Evolutionary conservation across 1,139 yeast genomes (phyloP), one percentile per base, ranked within the genome.

Genomic region (Suhomyces wounanorum): DNA sequence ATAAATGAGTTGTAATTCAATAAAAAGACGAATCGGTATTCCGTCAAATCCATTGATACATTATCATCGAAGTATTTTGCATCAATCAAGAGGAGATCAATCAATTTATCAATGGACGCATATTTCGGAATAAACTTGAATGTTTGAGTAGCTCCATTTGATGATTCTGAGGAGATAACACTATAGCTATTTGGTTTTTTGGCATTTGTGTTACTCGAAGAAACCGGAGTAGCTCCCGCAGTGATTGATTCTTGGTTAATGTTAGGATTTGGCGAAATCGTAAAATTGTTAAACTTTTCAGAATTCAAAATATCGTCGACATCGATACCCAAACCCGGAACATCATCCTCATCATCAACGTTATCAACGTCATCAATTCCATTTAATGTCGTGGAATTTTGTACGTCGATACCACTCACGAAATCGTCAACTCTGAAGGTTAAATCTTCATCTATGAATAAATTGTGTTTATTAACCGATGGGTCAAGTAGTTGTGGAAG

Each of bases 261-360:
- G 47, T 55, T 52, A 13, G 55, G 57, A 18, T 57, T 55, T 8
- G 63, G 63, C 2, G 65, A 58, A 14, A 71, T 58, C 9, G 70
- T 61, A 49, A 74, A 66, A 49, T 70, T 69, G 47, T 68, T 71
- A 58, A 74, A 75, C 56, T 72, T 75, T 10, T 74, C 79, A 0
- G 77, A 69, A 50, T 73, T 75, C 52, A 75, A 64, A 47, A 77
- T 72, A 51, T 70, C 78, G 56, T 77, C 81, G 9, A 75, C 80
- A 57, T 76, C 79, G 46, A 77, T 75, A 4, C 79, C 81, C 42
- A 73, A 61, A 3, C 77, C 75, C 0, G 75, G 73, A 14, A 67
- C 70, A 44, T 71, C 78, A 45, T 72, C 77, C 17, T 71, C 77
- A 21, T 59, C 68, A 42, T 68, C 74, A 18, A 62, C 68, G 48